Conservation (phyloP, 495 filamentous ascomycete species). For the Penicillium paradoxum region DNA sequence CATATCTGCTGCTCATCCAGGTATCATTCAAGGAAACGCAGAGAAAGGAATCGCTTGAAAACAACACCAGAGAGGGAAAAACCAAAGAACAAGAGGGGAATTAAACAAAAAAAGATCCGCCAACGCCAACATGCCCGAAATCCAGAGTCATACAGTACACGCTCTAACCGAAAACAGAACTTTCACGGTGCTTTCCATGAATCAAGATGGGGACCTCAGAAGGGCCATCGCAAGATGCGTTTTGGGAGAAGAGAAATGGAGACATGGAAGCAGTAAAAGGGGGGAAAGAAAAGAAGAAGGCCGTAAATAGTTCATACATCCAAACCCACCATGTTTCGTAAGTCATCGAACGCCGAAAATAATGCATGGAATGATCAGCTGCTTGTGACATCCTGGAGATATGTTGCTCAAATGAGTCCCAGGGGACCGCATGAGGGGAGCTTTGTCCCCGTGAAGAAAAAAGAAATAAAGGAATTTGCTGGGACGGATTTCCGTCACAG, state of each 20-base stretch:
- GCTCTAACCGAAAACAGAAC: slow-evolving; percentile 40
- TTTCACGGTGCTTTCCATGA: slow-evolving; percentile 35
- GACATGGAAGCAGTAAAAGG: slow-evolving; percentile 30
- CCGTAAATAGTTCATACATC: slow-evolving; percentile 46
- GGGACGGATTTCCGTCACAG: background rate
- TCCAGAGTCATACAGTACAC: slow-evolving; percentile 43
- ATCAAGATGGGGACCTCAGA: slow-evolving; percentile 24
- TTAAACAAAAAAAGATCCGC: slow-evolving; percentile 17
- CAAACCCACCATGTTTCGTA: slow-evolving; percentile 39
- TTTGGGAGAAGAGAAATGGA: slow-evolving; percentile 25
- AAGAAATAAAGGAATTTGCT: background rate
- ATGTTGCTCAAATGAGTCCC: slow-evolving; percentile 7
- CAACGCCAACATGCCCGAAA: slow-evolving; percentile 29
- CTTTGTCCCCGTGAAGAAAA: background rate
- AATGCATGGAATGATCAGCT: slow-evolving; percentile 26
- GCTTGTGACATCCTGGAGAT: slow-evolving; percentile 9
- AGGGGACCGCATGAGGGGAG: background rate
- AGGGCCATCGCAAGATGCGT: slow-evolving; percentile 28
- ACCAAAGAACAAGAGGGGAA: slow-evolving; percentile 18
- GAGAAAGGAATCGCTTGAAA: slow-evolving; percentile 1
- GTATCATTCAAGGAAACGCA: slow-evolving; percentile 1
- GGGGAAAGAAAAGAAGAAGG: slow-evolving; percentile 17
- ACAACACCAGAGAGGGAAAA: slow-evolving; percentile 10
- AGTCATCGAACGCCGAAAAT: slow-evolving; percentile 41
- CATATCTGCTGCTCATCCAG: background rate